Percentiles rank a stretch among this genome's conserved stretches.
phyloP scores from a whole-genome alignment of 331 rosid species.

The Cucumis variabilis region DNA sequence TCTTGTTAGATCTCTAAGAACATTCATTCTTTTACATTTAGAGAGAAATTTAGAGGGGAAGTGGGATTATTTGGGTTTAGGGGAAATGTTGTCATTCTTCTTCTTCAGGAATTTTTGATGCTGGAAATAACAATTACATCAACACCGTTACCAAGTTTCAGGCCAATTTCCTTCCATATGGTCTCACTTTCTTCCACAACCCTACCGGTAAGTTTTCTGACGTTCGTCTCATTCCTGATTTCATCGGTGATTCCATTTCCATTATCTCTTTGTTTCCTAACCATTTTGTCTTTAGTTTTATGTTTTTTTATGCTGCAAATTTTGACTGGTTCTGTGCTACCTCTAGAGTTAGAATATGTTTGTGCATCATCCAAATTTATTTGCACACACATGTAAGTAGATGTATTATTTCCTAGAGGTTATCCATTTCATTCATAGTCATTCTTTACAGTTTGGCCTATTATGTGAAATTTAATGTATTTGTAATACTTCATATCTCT shows the following conservation, averaged over 20 bases:
- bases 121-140: slow-evolving; percentile 39
- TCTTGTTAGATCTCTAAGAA: not conserved
- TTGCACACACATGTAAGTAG: slow-evolving; percentile 25
- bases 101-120: slow-evolving; percentile 31
- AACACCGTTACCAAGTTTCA: not conserved
- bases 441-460: slow-evolving; percentile 42
- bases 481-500: slow-evolving; percentile 30
- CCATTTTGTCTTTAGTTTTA: no score
- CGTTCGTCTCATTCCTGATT: slow-evolving; percentile 30
- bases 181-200: slow-evolving; percentile 31
- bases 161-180: slow-evolving; percentile 29
- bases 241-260: not conserved
- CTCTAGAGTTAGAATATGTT: slow-evolving; percentile 39
- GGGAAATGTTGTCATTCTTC: slow-evolving; percentile 17
- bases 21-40: slow-evolving; percentile 18
- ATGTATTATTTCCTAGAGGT: slow-evolving; percentile 45
- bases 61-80: not conserved
- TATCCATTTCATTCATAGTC: slow-evolving; percentile 56
- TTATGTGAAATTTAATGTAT: slow-evolving; percentile 33
- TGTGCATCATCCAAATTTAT: slow-evolving; percentile 29
- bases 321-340: slow-evolving; percentile 48
- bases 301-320: slow-evolving; percentile 81
- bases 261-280: no score
- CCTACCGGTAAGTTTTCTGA: slow-evolving; percentile 36
- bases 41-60: not conserved